Evolutionary conservation across 352 stramenopile genomes (phyloP).

Genomic region (Phytophthora pistaciae): DNA sequence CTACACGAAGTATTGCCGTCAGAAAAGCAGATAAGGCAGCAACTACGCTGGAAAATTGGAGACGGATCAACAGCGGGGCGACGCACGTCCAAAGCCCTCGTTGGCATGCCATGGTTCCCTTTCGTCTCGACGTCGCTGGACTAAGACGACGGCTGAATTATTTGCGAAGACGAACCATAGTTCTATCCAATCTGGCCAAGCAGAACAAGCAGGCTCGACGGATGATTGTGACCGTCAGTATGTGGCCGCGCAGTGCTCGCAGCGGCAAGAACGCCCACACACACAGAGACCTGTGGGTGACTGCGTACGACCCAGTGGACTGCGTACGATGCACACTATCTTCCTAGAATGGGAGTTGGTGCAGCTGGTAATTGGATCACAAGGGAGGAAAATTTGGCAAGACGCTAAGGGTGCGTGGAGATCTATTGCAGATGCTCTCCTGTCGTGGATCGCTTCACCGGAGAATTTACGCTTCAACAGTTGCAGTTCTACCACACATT

Average conservation of each 20-base stretch:
- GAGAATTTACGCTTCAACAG: constrained; percentile 70
- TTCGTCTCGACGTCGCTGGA: constrained; percentile 55
- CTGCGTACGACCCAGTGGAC: constrained; percentile 55
- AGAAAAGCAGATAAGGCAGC: too few species aligned
- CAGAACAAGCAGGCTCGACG: too few species aligned
- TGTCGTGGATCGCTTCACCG: constrained; percentile 75
- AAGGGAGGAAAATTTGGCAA: constrained; percentile 21
- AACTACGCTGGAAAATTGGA: too few species aligned
- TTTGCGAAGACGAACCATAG: constrained; percentile 49
- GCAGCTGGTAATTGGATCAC: constrained; percentile 49
- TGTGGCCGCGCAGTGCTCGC: too few species aligned
- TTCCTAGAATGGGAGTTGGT: constrained; percentile 80
- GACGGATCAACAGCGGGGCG: too few species aligned
- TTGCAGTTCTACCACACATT: constrained; percentile 77
- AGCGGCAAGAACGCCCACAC: too few species aligned
- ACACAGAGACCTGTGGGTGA: too few species aligned
- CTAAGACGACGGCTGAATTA: constrained; percentile 50
- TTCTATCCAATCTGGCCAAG: too few species aligned
- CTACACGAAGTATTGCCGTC: too few species aligned
- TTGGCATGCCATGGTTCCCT: too few species aligned
- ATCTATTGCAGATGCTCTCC: constrained; percentile 53
- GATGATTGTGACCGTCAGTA: too few species aligned
- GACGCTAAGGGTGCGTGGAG: constrained; percentile 21
- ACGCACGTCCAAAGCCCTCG: too few species aligned
- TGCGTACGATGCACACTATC: constrained; percentile 51